phyloP scores from a whole-genome alignment of 306 rosid genomes.

The Cotoneaster glaucophyllus region DNA sequence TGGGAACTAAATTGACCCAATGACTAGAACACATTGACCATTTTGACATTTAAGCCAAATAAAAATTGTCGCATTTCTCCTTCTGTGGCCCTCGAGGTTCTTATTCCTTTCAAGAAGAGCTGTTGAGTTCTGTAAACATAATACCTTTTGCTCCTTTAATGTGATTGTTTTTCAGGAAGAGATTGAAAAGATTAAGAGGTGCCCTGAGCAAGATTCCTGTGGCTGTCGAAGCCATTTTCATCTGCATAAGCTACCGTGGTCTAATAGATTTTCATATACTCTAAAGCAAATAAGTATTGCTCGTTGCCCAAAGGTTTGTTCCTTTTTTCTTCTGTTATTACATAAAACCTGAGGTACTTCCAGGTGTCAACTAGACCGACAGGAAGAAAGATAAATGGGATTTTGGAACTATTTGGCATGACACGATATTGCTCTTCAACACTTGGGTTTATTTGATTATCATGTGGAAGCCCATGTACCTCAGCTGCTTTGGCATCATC shows the following conservation, averaged over 20 bases:
- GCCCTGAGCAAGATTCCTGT: slow-evolving; percentile 62
- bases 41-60: too few species aligned
- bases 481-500: neutral
- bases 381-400: neutral
- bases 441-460: neutral
- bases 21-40: too few species aligned
- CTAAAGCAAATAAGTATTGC: slow-evolving; percentile 79
- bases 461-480: neutral
- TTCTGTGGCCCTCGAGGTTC: neutral
- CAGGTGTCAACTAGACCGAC: neutral
- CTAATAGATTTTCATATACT: slow-evolving; percentile 60
- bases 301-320: slow-evolving; percentile 70
- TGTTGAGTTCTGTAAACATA: slow-evolving; percentile 5
- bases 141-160: slow-evolving; percentile 11
- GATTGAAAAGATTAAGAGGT: slow-evolving; percentile 55
- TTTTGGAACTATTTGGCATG: neutral
- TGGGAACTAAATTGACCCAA: too few species aligned
- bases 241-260: slow-evolving; percentile 68
- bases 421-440: neutral
- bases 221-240: slow-evolving; percentile 36
- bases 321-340: neutral
- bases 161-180: slow-evolving; percentile 45
- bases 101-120: neutral
- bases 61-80: neutral
- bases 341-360: neutral